Base-by-base conservation (phyloP, 192 early-diverging fungal genomes). In the Piromyces sp. region DNA sequence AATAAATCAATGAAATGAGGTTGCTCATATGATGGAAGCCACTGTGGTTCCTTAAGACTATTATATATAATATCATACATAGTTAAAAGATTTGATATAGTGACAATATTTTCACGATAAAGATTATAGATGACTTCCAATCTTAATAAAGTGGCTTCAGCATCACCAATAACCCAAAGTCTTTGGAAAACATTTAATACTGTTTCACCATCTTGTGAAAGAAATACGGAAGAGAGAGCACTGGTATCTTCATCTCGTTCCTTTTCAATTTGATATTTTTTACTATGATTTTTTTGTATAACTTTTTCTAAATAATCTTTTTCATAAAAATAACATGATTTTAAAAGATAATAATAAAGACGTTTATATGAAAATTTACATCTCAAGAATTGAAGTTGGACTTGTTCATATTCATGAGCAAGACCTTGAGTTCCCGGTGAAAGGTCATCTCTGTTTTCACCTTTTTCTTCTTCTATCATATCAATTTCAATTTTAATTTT, bases 401-500 rank as follows among this genome's bases (percentile, higher is more conserved):
- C 26, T 68, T 68, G 51, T n/a, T 68, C 51, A n/a, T 68, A 68
- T 68, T 68, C 51, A 68, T 68, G n/a, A 0, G 51, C 22, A n/a
- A 68, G 26, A n/a, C 51, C 51, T 68, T 68, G 51, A n/a, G 17
- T 0, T 68, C 5, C 26, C 1, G 22, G 26, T n/a, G n/a, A 4
- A 26, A 26, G 26, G n/a, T 5, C 11, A 5, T 68, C 51, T 68
- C 9, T n/a, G 11, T n/a, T 26, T 68, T 68, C 51, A 5, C 4
- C 0, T n/a, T 68, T 68, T 26, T 68, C 51, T 68, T 68, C 51
- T 68, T 68, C 87, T 11, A 81, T 82, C 79, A 90, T 83, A 80
- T 83, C 79, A 51, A 84, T 83, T 79, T 88, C 88, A n/a, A 90
- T 79, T 13, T 86, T 79, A 22, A 90, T 84, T 30, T 88, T 85